Evolutionary conservation across 2,329 filamentous ascomycete species (phyloP).

Genomic region (Trichoderma sp.): DNA sequence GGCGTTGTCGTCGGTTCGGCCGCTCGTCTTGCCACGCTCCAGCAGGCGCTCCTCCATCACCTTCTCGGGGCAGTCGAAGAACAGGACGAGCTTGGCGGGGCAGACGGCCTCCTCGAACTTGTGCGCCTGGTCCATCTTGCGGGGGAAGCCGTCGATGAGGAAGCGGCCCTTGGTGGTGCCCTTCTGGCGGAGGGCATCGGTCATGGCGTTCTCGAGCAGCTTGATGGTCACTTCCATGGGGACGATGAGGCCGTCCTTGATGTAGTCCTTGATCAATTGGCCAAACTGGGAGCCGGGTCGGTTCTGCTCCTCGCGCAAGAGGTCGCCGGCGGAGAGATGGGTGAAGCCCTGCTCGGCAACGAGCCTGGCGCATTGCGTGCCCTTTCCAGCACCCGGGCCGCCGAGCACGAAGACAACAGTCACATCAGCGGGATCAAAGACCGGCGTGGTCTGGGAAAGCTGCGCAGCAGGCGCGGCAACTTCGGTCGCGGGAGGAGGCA

Average conservation of each 20-base stretch:
- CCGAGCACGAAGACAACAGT: slow-evolving; percentile 97
- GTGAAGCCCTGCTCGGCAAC: slow-evolving; percentile 87
- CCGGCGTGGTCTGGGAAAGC: slow-evolving; percentile 59
- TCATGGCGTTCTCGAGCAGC: slow-evolving; percentile 92
- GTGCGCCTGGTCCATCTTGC: slow-evolving; percentile 94
- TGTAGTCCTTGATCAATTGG: slow-evolving; percentile 88
- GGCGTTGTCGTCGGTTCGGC: slow-evolving; percentile 88
- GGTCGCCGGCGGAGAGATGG: slow-evolving; percentile 90
- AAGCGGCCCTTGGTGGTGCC: slow-evolving; percentile 65
- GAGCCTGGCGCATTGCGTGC: slow-evolving; percentile 89
- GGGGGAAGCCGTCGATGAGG: slow-evolving; percentile 80
- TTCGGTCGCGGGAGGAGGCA: slow-evolving; percentile 41
- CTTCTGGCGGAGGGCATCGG: slow-evolving; percentile 59
- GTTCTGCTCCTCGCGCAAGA: slow-evolving; percentile 90
- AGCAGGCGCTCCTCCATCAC: slow-evolving; percentile 84
- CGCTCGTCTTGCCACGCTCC: slow-evolving; percentile 89
- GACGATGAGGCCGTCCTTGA: slow-evolving; percentile 92
- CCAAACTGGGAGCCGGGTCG: slow-evolving; percentile 86
- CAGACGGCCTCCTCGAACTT: slow-evolving; percentile 93
- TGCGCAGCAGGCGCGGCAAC: slow-evolving; percentile 43
- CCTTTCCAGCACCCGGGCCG: slow-evolving; percentile 93
- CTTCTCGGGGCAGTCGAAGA: slow-evolving; percentile 89
- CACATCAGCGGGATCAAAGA: slow-evolving; percentile 74
- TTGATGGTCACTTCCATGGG: slow-evolving; percentile 99
- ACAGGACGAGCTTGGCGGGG: slow-evolving; percentile 80